phyloP scores from a whole-genome alignment of 208 protist species.

The Tritrichomonas musculus region DNA sequence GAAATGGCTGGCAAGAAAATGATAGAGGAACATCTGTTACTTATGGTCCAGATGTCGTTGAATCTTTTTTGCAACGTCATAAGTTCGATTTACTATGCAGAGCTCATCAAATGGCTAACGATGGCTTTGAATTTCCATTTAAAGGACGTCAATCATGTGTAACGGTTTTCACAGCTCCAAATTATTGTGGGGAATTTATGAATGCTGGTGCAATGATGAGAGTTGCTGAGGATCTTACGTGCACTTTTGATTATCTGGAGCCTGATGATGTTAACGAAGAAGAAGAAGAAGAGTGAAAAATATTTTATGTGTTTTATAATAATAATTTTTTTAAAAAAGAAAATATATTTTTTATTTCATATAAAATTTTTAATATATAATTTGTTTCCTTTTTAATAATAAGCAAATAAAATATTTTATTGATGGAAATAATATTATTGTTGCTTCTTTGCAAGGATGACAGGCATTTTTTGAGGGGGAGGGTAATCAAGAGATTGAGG shows the following conservation, averaged over 20 bases:
- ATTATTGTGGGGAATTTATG: conserved; percentile 98
- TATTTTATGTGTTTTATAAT: no score
- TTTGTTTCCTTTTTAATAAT: no score
- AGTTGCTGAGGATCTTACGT: conserved; percentile 57
- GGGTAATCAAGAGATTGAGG: no score
- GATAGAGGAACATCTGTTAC: conserved; percentile 93
- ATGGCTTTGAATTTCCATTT: conserved; percentile 92
- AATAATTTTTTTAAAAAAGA: no score
- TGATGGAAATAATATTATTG: no score
- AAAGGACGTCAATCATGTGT: conserved; percentile 88
- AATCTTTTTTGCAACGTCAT: conserved; percentile 90
- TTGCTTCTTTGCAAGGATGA: no score
- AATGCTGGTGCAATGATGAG: conserved; percentile 91
- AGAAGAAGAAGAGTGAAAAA: no score
- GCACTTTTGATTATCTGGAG: conserved; percentile 48
- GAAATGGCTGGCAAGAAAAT: conserved; percentile 79
- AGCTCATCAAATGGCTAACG: conserved; percentile 82
- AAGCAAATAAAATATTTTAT: no score
- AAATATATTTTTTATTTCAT: no score
- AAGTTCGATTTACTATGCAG: conserved; percentile 97
- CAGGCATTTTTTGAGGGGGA: no score
- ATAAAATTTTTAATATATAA: no score
- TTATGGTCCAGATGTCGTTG: conserved; percentile 94
- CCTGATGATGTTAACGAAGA: no score
- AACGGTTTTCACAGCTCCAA: conserved; percentile 99